Base-by-base conservation (phyloP, 78 protist genomes). In the Mastigamoeba balamuthi region DNA sequence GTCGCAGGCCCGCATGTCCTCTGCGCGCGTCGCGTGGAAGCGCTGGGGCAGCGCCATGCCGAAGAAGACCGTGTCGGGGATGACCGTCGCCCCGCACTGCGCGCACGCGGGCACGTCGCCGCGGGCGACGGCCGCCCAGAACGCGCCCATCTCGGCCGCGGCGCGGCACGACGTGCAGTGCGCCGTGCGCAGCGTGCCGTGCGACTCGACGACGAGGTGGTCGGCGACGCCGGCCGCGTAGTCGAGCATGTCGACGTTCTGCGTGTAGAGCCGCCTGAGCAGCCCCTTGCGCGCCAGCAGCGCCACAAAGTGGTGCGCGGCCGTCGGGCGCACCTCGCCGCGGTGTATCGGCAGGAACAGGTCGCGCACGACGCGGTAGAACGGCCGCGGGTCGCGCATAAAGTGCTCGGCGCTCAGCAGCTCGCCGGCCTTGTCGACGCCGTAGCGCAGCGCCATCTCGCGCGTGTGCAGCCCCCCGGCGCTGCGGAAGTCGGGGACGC, bases 1-100 rank as follows among this genome's bases (percentile, higher is more conserved):
- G 74, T 91, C 93, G 37, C 89, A 78, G 27, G 36, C 69, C 17
- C 40, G 33, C 28, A 85, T 76, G 53, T 89, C 95, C 3, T 63
- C 72, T 8, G 27, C 4, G 0, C 44, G 65, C 41, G 69, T 64
- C 9, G 67, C 78, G 25, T 38, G n/a, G 58, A 48, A 48, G 17
- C 58, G 58, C 58, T 48, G 58, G 17, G 58, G 58, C 17, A 48
- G 58, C 17, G 58, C 33, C 58, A 25, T 17, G 17, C 58, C 58
- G 17, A 48, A 48, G 17, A 48, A 48, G 17, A 48, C 58, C 17
- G 17, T 48, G 58, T 48, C 58, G 17, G 58, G 58, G 33, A 25
- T 48, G 33, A 48, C 58, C 17, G 17, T 17, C 58, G 33, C 58
- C 17, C 58, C 58, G 17, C 58, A 48, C 17, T 48, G 17, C 17